These are phyloP conservation scores for Colletotrichum cuscutae DNA, from an alignment of 2,329 filamentous ascomycete genomes.

Conservation along the genomic window DNA sequence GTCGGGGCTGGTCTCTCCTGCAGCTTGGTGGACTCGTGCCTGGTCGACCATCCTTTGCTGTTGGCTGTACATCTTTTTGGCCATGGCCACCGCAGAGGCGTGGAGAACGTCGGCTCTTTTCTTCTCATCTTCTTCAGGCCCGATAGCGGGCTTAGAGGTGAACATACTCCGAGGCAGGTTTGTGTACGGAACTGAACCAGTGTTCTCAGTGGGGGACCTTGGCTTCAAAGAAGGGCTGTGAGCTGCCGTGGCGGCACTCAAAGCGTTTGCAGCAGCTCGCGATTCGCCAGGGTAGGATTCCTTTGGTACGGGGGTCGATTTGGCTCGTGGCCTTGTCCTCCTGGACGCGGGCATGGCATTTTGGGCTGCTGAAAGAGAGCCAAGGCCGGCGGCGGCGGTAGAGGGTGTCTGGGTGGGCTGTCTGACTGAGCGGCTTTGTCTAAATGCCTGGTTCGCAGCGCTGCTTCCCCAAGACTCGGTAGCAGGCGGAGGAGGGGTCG, in stretches of 20 bases:
- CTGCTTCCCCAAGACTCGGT: constrained; percentile 68
- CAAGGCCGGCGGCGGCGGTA: constrained; percentile 44
- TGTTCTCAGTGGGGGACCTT: constrained; percentile 63
- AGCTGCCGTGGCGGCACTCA: constrained; percentile 78
- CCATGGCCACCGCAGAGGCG: constrained; percentile 90
- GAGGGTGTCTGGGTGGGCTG: constrained; percentile 45
- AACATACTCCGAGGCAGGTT: constrained; percentile 81
- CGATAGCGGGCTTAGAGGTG: constrained; percentile 78
- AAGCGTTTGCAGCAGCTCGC: constrained; percentile 73
- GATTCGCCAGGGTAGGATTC: constrained; percentile 65
- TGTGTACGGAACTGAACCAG: constrained; percentile 74
- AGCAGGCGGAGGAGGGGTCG: constrained; percentile 56
- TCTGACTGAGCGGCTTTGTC: constrained; percentile 46
- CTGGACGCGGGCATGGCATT: constrained; percentile 71
- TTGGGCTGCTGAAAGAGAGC: constrained; percentile 79
- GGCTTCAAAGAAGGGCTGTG: constrained; percentile 62
- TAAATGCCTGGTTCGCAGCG: constrained; percentile 76
- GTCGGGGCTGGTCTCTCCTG: constrained; percentile 44
- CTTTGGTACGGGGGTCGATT: constrained; percentile 66
- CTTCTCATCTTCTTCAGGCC: constrained; percentile 78
- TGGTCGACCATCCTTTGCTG: constrained; percentile 72
- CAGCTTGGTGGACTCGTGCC: constrained; percentile 50
- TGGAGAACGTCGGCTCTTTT: constrained; percentile 77
- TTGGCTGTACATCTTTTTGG: constrained; percentile 82
- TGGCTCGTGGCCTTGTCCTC: constrained; percentile 69